phyloP scores from a whole-genome alignment of 129 eudicot genomes.

The Erigeron canadensis region DNA sequence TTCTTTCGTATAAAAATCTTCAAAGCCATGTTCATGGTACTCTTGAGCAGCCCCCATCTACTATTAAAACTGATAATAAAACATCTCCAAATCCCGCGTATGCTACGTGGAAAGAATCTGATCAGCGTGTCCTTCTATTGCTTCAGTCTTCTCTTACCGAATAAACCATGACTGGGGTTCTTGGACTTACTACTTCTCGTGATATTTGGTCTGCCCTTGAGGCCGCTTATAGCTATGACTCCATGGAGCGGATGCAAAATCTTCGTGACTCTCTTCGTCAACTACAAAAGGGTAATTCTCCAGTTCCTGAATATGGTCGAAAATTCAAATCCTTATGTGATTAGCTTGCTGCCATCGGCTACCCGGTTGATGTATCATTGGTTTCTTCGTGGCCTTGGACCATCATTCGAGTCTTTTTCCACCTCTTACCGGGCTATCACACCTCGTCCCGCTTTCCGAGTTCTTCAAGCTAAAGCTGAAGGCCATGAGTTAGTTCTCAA shows the following conservation, averaged over 20 bases:
- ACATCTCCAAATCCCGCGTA: background rate
- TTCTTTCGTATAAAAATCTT: background rate
- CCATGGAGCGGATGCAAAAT: background rate
- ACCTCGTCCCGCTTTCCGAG: too few species aligned
- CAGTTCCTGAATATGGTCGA: background rate
- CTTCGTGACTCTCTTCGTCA: background rate
- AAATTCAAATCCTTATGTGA: background rate
- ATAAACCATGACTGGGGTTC: background rate
- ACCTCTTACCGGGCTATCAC: too few species aligned
- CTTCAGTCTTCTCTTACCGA: background rate
- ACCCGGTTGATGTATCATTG: background rate
- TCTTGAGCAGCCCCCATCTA: background rate
- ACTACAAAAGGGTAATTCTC: background rate
- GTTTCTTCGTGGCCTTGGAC: background rate
- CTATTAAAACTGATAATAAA: background rate
- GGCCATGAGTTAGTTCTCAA: too few species aligned
- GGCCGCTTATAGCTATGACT: background rate
- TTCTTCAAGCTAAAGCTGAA: too few species aligned
- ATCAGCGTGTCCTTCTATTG: background rate
- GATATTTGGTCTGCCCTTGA: too few species aligned
- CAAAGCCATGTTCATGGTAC: background rate
- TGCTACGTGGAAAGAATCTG: background rate
- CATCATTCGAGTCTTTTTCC: too few species aligned
- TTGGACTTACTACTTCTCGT: too few species aligned
- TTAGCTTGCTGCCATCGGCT: background rate